Conservation (phyloP, 345 rosid species). For the Eucalyptus tenuipes region DNA sequence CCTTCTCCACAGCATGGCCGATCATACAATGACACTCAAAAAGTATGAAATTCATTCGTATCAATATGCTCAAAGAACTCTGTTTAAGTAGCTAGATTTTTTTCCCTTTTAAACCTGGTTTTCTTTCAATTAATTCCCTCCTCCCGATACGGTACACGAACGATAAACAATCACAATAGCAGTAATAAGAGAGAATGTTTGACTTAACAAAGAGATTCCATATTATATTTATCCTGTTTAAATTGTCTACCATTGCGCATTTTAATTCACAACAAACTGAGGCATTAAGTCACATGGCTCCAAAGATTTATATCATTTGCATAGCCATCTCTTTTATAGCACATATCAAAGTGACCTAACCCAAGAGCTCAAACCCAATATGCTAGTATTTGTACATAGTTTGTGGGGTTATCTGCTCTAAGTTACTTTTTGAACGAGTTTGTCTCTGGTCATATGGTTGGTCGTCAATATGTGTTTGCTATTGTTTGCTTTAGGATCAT, state of each 20-base stretch:
- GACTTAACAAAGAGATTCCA: background rate
- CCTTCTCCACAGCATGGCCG: background rate
- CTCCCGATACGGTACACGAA: rapidly evolving
- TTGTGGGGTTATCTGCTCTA: background rate
- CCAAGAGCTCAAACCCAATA: background rate
- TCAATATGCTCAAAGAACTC: background rate
- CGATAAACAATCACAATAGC: background rate
- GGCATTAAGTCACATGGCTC: background rate
- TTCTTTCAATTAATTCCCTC: background rate
- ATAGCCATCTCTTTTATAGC: background rate
- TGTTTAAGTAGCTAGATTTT: background rate
- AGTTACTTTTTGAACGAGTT: background rate
- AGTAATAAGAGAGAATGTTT: background rate
- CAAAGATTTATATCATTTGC: background rate
- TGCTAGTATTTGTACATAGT: background rate
- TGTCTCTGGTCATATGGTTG: rapidly evolving
- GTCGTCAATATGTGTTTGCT: background rate
- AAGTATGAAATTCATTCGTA: background rate
- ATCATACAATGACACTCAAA: background rate
- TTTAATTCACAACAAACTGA: background rate
- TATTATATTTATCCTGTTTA: rapidly evolving
- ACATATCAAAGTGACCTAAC: rapidly evolving
- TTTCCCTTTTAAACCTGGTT: background rate
- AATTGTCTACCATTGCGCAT: rapidly evolving
- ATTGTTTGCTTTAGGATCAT: background rate